Conservation (phyloP, 192 early-diverging fungal species). For the Oehlia diaphana region DNA sequence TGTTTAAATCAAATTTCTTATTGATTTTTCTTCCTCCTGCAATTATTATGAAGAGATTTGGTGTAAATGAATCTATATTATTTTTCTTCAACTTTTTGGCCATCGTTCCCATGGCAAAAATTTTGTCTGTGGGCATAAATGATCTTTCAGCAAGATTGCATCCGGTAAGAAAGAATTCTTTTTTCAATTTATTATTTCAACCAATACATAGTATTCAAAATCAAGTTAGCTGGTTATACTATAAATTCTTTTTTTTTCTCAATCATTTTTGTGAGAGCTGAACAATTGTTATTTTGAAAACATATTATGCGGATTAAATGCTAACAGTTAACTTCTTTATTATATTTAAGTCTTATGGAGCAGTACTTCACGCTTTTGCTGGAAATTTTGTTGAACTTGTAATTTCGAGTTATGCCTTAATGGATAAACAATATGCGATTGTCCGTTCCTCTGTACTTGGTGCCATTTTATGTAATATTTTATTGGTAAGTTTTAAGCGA, state of each 20-base stretch:
- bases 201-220: too few species aligned
- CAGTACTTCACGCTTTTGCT: slow-evolving; percentile 42
- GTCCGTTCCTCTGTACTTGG: slow-evolving; percentile 71
- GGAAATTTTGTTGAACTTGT: slow-evolving; percentile 44
- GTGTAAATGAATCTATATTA: slow-evolving; percentile 2
- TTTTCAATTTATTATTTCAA: not conserved
- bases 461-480: slow-evolving; percentile 88
- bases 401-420: slow-evolving; percentile 35
- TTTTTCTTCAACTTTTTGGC: slow-evolving; percentile 29
- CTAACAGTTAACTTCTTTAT: not conserved
- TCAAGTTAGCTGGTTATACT: too few species aligned
- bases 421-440: slow-evolving; percentile 33
- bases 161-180: not conserved
- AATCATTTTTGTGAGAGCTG: too few species aligned
- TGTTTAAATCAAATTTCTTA: slow-evolving; percentile 26
- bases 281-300: not conserved
- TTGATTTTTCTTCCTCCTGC: slow-evolving; percentile 25
- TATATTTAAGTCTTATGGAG: slow-evolving; percentile 16
- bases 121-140: slow-evolving; percentile 23
- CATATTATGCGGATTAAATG: not conserved
- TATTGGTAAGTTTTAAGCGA: slow-evolving; percentile 59
- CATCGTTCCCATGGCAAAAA: slow-evolving; percentile 26
- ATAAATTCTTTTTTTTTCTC: too few species aligned
- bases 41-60: not conserved
- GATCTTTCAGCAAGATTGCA: slow-evolving; percentile 21